Evolutionary conservation across 371 early-diverging fungal genomes (phyloP), one percentile per base, ranked within the genome.

Genomic region (Mucor lusitanicus): DNA sequence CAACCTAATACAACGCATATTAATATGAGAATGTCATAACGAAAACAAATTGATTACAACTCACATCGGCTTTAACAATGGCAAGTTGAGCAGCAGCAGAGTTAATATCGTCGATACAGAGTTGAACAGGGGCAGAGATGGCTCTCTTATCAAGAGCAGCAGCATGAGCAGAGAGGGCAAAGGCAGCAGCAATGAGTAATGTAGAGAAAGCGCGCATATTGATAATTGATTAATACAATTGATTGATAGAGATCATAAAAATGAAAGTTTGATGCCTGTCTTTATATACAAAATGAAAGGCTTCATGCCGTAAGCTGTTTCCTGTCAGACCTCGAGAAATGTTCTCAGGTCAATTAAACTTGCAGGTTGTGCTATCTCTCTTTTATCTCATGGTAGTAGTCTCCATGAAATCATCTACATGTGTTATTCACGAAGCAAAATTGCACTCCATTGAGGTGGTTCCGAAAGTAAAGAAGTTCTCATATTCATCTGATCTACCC

Each of bases 101-200:
- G 21, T 23, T 42, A 13, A 73, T 46, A 30, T 66, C 70, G n/a
- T 46, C 23, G 48, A 46, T 46, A 46, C 48, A 46, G 9, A 15
- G 23, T 25, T 53, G 53, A 8, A 53, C 71, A 46, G 12, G 50
- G 54, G 65, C 15, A 46, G 63, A 57, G n/a, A 71, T 32, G 12
- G 53, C 65, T 56, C 74, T 67, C 58, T 59, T 67, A 50, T 40
- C 46, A 11, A 70, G 27, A 17, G 53, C 6, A 15, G 74, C 74
- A 68, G 71, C 74, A 44, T 68, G 67, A 28, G 53, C 74, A 64
- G 65, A 64, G 37, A 67, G 39, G 28, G 57, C 65, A 53, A 63
- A 40, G 39, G 44, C 44, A 44, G 44, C 44, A 19, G 68, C 61
- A 62, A 46, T 40, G 44, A 44, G 17, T 44, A 44, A 4, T 13